Base-by-base conservation (phyloP, 768 basidiomycete genomes). In the Naganishia randhawae region DNA sequence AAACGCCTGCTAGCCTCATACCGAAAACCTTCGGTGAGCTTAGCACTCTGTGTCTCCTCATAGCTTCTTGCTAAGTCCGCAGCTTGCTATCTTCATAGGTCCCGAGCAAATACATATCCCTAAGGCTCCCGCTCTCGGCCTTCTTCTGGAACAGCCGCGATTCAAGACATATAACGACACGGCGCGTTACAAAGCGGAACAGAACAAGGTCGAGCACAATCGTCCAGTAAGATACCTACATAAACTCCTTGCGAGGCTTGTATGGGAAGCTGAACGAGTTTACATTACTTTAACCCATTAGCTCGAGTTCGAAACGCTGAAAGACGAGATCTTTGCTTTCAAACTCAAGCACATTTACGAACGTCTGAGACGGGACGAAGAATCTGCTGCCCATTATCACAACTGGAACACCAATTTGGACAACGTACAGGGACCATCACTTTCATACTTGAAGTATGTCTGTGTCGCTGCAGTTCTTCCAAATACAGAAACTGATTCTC, bases 111-210 rank as follows among this genome's bases (percentile, higher is more conserved):
- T 94, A 39, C 86, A 90, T 75, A 85, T 97, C 25, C 96, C 96
- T 19, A 97, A 95, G 81, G 95, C 97, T 83, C 96, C 96, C 14
- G 89, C 93, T 1, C 84, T 99, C 19, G 96, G 96, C 14, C 84
- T 99, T 5, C 82, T 99, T 27, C 86, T 99, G 29, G 92, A 98
- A 81, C 78, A 80, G 51, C 83, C 83, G 2, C 76, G 80, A 51
- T 84, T 82, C 72, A 71, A 74, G 33, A 73, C 75, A n/a, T 83
- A 83, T 74, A 83, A 83, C 72, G 53, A 71, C 25, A 74, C 76
- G 14, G 73, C 82, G 39, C 62, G 22, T 9, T 51, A 67, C 13
- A 73, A 76, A 50, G 39, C 73, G 31, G n/a, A 41, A 39, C 66
- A 92, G 80, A 91, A 90, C 77, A 81, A 25, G 16, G 41, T 31